Evolutionary conservation across 495 filamentous ascomycete species (phyloP), one percentile per base, ranked within the genome.

Genomic region (Neurospora tetraspora): DNA sequence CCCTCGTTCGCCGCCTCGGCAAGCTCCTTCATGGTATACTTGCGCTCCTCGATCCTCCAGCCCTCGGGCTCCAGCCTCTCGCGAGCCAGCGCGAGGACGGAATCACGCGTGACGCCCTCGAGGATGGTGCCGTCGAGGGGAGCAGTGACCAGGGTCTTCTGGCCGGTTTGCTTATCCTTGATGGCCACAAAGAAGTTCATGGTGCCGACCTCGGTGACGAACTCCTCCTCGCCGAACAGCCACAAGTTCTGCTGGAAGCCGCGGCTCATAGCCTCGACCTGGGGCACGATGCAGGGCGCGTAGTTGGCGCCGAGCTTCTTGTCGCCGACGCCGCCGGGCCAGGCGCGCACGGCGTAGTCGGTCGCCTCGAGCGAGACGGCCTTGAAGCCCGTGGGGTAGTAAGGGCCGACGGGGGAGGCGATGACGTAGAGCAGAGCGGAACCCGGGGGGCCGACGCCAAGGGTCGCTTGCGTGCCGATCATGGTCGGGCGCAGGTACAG

Each of bases 291-390:
- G 81, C 95, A 97, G 2, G 96, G 95, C 18, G 96, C 96, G 80
- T 99, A 99, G 86, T 99, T 99, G 73, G 94, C 95, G 73, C 96
- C 96, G 23, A 99, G 89, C 86, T 99, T 99, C 89, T 94, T 96
- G 84, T 97, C 92, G 76, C 96, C 96, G 10, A 97, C 94, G 77
- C 96, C 96, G 71, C 95, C 95, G 39, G 96, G 96, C 96, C 96
- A 99, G 70, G 96, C 96, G 71, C 96, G 94, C 71, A 98, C 93
- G 70, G 94, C 94, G 82, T 96, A 94, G 82, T 94, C 89, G 20
- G 95, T 96, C 10, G 96, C 95, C 83, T 97, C 94, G 45, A 99
- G 85, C 2, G 92, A 94, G 40, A 98, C 88, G 69, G 96, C 96
- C 83, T 97, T 97, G 90, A 98, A 98, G 47, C 96, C 96, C 10